Percentiles rank a stretch among this genome's conserved stretches.
These are phyloP conservation scores for Backusella mclennaniae DNA, from an alignment of 192 early-diverging fungal genomes.

Conservation along the genomic window DNA sequence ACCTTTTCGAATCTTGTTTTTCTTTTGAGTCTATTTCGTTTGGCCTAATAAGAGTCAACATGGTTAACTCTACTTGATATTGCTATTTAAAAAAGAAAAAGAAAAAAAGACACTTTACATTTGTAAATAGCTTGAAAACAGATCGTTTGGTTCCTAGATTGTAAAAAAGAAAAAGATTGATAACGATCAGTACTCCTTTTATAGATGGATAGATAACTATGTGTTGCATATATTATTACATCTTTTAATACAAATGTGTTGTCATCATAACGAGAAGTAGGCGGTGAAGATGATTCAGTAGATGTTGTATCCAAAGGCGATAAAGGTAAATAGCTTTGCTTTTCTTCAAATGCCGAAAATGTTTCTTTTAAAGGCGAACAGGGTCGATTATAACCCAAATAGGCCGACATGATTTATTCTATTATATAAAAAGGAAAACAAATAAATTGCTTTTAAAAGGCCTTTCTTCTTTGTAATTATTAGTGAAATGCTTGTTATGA, in stretches of 20 bases:
- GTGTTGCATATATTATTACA: background rate
- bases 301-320: background rate
- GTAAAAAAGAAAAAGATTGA: background rate
- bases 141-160: background rate
- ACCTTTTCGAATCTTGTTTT: background rate
- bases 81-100: background rate
- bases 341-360: background rate
- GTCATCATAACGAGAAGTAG: slow-evolving; percentile 13
- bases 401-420: background rate
- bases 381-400: background rate
- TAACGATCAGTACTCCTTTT: too few relatives aligned
- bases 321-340: background rate
- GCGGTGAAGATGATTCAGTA: background rate
- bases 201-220: background rate
- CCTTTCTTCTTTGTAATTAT: background rate
- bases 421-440: background rate
- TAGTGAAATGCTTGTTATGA: background rate
- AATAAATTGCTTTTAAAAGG: background rate
- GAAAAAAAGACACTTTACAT: background rate
- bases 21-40: background rate
- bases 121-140: background rate
- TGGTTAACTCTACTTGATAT: background rate
- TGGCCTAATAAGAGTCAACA: background rate
- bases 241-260: background rate
- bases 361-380: slow-evolving; percentile 1